These are phyloP conservation scores for Suhomyces chickasaworum DNA, from an alignment of 1,139 yeast species.

Conservation along the genomic window DNA sequence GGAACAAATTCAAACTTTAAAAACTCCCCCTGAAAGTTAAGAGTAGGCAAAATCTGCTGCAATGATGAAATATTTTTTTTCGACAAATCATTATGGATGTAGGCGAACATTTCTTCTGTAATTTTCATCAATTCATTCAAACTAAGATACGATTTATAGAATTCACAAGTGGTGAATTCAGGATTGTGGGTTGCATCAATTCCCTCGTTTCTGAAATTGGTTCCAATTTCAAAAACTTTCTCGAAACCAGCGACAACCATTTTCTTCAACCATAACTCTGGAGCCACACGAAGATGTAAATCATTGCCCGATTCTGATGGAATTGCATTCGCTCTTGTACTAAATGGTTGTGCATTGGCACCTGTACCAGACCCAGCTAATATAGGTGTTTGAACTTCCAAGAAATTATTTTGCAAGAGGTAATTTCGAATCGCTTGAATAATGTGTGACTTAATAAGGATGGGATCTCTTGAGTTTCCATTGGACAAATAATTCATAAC, in stretches of 20 bases:
- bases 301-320: conserved; percentile 30
- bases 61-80: conserved; percentile 5
- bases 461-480: conserved; percentile 45
- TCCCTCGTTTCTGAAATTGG: conserved; percentile 88
- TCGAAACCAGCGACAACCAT: conserved; percentile 84
- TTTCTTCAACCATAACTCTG: conserved; percentile 90
- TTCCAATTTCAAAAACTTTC: conserved; percentile 83
- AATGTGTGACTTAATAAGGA: conserved; percentile 57
- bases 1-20: conserved; percentile 60
- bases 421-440: conserved; percentile 58
- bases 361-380: conserved; percentile 75
- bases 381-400: conserved; percentile 89
- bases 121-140: conserved; percentile 65
- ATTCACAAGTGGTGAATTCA: conserved; percentile 92
- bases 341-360: conserved; percentile 85
- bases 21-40: conserved; percentile 24
- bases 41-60: conserved; percentile 18
- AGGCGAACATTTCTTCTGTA: conserved; percentile 59
- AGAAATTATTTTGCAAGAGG: conserved; percentile 55
- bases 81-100: conserved; percentile 31
- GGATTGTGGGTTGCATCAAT: conserved; percentile 93
- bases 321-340: conserved; percentile 55
- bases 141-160: conserved; percentile 78
- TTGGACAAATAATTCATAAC: conserved; percentile 76
- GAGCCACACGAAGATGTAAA: conserved; percentile 81